Evolutionary conservation across 352 stramenopile genomes (phyloP).

Genomic region (Pythium rishiriense): DNA sequence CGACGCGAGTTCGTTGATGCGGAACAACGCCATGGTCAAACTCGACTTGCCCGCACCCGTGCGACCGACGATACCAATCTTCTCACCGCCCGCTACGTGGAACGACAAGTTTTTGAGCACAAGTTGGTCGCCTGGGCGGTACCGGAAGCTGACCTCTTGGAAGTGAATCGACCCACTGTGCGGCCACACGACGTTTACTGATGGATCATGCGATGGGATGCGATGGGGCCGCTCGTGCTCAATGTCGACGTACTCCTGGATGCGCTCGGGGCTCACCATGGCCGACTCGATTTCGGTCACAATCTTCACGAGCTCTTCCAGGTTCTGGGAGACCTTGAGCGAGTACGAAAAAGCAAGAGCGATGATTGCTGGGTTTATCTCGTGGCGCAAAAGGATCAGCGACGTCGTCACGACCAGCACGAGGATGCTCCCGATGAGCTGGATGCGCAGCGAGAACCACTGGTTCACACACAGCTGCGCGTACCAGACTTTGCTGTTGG

Average conservation of each 20-base stretch:
- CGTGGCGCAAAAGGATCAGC: constrained; percentile 43
- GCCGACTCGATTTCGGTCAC: constrained; percentile 26
- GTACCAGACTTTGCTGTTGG: constrained; percentile 16
- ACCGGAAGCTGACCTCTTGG: constrained; percentile 82
- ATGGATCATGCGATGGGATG: constrained; percentile 23
- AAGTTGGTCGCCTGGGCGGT: constrained; percentile 72
- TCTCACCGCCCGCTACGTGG: constrained; percentile 51
- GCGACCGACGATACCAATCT: constrained; percentile 90
- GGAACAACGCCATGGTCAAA: constrained; percentile 90
- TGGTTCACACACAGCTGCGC: constrained; percentile 38
- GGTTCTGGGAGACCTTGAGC: constrained; percentile 77
- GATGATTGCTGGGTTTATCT: constrained; percentile 55
- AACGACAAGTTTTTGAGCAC: constrained; percentile 54
- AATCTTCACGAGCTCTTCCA: constrained; percentile 63
- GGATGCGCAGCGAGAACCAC: constrained; percentile 51
- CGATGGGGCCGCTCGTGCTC: constrained; percentile 26
- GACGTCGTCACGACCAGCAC: constrained; percentile 41
- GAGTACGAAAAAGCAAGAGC: constrained; percentile 88
- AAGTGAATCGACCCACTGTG: constrained; percentile 77
- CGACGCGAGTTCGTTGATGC: constrained; percentile 87
- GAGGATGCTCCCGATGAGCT: constrained; percentile 45
- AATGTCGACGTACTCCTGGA: constrained; percentile 83
- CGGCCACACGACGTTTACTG: constrained; percentile 58
- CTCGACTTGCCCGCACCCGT: constrained; percentile 87
- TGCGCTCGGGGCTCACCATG: constrained; percentile 89